Evolutionary conservation across 2,329 filamentous ascomycete genomes (phyloP).

Genomic region (Aspergillus tubingensis): DNA sequence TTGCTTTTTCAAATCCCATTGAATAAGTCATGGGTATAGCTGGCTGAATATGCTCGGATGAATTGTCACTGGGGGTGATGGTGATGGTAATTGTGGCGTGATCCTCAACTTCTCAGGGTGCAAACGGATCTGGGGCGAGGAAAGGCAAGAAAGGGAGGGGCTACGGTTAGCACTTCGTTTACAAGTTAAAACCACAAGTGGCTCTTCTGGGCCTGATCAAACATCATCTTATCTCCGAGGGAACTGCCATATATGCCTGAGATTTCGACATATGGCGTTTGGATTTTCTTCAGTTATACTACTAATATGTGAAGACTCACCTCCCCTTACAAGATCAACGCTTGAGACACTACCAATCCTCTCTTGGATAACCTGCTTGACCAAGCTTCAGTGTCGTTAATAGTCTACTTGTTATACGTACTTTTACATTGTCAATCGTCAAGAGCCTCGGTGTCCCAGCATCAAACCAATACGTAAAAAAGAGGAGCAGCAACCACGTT

Average conservation of each 20-base stretch:
- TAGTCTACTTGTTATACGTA: neutral
- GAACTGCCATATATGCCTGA: neutral
- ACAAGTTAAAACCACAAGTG: neutral
- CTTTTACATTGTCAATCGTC: neutral
- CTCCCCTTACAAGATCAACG: neutral
- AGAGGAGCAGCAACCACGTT: conserved; percentile 10
- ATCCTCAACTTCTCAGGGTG: neutral
- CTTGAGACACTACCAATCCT: neutral
- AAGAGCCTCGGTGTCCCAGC: neutral
- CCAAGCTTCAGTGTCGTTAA: neutral
- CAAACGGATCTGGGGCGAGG: too few species aligned
- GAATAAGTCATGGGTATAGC: neutral
- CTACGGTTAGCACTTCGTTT: neutral
- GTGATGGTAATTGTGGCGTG: neutral
- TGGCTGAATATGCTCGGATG: too few species aligned
- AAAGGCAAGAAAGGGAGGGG: too few species aligned
- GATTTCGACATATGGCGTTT: neutral
- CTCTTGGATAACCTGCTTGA: neutral
- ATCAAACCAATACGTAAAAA: neutral
- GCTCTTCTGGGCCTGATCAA: neutral
- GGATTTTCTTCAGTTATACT: neutral
- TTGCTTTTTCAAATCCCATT: neutral
- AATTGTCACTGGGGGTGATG: too few species aligned
- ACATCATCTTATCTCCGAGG: conserved; percentile 1
- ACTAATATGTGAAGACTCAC: neutral